phyloP scores from a whole-genome alignment of 2,329 filamentous ascomycete genomes.

The Ceratocystis cacaofunesta region DNA sequence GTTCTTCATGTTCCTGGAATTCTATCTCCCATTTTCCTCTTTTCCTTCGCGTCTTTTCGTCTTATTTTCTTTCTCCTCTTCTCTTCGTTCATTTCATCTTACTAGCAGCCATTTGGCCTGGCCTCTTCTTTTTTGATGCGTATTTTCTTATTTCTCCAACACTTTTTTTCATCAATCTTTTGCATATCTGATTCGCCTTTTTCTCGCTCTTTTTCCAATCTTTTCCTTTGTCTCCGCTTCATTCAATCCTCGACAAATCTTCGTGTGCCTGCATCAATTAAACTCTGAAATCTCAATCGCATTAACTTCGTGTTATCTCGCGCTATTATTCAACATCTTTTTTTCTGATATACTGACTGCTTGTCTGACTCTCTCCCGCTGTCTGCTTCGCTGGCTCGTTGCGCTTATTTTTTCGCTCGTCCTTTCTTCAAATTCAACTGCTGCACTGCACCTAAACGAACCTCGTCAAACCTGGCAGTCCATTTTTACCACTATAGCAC shows the following conservation, averaged over 20 bases:
- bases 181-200: background rate
- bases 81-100: background rate
- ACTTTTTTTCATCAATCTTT: background rate
- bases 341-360: too few relatives aligned
- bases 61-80: background rate
- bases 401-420: background rate
- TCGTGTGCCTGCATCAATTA: conserved; percentile 4
- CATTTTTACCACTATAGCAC: background rate
- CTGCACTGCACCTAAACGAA: background rate
- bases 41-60: conserved; percentile 1
- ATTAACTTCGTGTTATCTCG: conserved; percentile 3
- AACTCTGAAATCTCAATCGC: background rate
- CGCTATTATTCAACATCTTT: background rate
- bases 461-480: conserved; percentile 1
- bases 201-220: conserved; percentile 4
- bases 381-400: conserved; percentile 12
- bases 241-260: background rate
- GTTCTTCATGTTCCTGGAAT: background rate
- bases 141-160: conserved; percentile 2
- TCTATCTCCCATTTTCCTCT: background rate
- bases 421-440: background rate
- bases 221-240: conserved; percentile 7
- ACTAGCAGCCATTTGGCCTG: too few relatives aligned
- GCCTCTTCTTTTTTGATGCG: background rate
- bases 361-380: background rate